Evolutionary conservation across 1,139 yeast genomes (phyloP).

Genomic region (Pichia sp.): DNA sequence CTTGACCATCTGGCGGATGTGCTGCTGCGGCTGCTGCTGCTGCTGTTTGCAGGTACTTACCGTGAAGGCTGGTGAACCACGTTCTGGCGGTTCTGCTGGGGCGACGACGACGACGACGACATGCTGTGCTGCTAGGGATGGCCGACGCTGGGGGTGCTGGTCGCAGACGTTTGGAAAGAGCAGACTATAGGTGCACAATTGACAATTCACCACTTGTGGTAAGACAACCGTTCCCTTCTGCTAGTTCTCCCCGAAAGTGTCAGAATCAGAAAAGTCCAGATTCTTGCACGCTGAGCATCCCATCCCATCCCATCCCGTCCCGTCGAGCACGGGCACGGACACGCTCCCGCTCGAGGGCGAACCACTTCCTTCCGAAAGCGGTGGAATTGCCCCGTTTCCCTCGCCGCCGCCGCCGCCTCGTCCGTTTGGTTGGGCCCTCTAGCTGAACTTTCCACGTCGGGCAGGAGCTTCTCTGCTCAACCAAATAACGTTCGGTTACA

Average conservation of each 20-base stretch:
- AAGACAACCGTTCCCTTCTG: not conserved
- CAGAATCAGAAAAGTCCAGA: not conserved
- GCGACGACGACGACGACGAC: slow-evolving; percentile 6
- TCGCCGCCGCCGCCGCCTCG: not conserved
- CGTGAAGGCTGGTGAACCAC: slow-evolving; percentile 10
- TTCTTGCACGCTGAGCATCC: not conserved
- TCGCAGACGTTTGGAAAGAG: not conserved
- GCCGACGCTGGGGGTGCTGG: not conserved
- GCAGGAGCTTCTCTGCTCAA: not conserved
- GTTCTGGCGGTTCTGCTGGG: slow-evolving; percentile 3
- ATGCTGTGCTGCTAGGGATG: not conserved
- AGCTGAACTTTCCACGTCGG: not conserved
- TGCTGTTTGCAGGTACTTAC: slow-evolving; percentile 5
- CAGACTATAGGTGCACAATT: not conserved
- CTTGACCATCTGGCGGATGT: not conserved
- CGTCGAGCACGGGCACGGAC: not conserved
- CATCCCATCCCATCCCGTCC: not conserved
- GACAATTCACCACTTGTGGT: not conserved
- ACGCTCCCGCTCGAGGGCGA: not conserved
- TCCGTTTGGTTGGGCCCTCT: not conserved
- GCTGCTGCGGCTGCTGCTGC: not conserved
- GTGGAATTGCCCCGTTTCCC: not conserved
- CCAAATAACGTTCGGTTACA: not conserved
- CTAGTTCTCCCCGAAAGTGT: not conserved
- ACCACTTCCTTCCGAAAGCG: not conserved